Evolutionary conservation across 441 rosid species (phyloP).

Genomic region (Eruca vesicaria): DNA sequence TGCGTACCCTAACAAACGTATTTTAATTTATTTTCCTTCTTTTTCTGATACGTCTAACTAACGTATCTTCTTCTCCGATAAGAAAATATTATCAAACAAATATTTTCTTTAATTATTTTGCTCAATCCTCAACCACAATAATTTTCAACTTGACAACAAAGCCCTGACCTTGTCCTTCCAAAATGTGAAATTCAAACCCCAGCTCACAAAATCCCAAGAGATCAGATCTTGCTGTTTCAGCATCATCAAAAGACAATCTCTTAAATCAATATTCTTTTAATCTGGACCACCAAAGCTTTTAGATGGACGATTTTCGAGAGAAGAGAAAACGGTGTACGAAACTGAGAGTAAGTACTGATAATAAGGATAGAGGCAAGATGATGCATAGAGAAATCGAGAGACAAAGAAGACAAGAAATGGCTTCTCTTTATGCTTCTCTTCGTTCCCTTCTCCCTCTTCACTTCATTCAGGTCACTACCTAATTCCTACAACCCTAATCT

Average conservation of each 20-base stretch:
- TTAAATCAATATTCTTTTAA: not conserved
- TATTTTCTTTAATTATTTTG: slow-evolving; percentile 5
- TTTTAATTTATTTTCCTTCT: not conserved
- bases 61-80: slow-evolving; percentile 38
- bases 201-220: slow-evolving; percentile 43
- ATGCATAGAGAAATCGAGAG: slow-evolving; percentile 68
- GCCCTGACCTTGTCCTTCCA: slow-evolving; percentile 60
- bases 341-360: slow-evolving; percentile 13
- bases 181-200: slow-evolving; percentile 31
- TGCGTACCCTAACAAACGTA: slow-evolving; percentile 35
- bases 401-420: slow-evolving; percentile 76
- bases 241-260: slow-evolving; percentile 14
- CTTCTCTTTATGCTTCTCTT: slow-evolving; percentile 59
- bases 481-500: slow-evolving; percentile 23
- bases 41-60: slow-evolving; percentile 38
- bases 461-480: slow-evolving; percentile 51
- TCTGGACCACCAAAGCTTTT: slow-evolving; percentile 6
- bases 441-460: slow-evolving; percentile 75
- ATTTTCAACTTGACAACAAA: slow-evolving; percentile 70
- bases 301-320: slow-evolving; percentile 27
- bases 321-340: slow-evolving; percentile 23
- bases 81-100: not conserved
- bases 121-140: slow-evolving; percentile 7
- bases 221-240: slow-evolving; percentile 45
- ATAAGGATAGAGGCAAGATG: slow-evolving; percentile 44